Base-by-base conservation (phyloP, 2,329 filamentous ascomycete genomes). In the Scytalidium lignicola region DNA sequence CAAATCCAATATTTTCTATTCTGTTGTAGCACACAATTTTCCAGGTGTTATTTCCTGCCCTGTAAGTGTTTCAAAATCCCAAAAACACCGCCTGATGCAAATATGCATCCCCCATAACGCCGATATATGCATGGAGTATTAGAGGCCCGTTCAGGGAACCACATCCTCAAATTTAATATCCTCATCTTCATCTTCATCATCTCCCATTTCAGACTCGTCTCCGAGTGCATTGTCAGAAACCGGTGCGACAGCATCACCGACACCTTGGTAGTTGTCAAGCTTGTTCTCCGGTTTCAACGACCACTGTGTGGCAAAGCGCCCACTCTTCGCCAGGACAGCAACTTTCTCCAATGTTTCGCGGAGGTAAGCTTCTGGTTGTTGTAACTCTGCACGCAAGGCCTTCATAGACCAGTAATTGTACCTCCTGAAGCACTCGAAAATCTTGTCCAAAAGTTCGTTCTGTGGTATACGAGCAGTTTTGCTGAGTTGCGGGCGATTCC, bases 381-480 rank as follows among this genome's bases (percentile, higher is more conserved):
- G 80, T 37, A 95, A 80, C 52, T 79, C 74, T 45, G 82, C 76
- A 55, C 90, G 89, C 58, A 99, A 79, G 4, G 86, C 82, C 63
- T 89, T 91, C 76, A 97, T 88, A n/a, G 87, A 84, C 91, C 92
- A 99, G 69, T 93, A 97, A 60, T 85, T 83, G 75, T 87, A 95
- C 61, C 86, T 75, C 49, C 85, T 81, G 81, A 96, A 99, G 64
- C 85, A 86, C 44, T 79, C 72, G 73, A 92, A 90, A 53, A 99
- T 83, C 55, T 82, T 79, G 70, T 96, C 91, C 70, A 95, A 72
- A 54, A 99, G 82, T 62, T 93, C 86, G 74, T 90, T 86, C 67
- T 91, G 84, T 41, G 90, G 85, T 70, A 97, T 91, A 70, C 93
- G 91, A 28, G 89, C 87, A 22, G 88, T 86, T 74, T 97, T 96